Base-by-base conservation (phyloP, 208 protist species). In the Herpetomonas muscarum region DNA sequence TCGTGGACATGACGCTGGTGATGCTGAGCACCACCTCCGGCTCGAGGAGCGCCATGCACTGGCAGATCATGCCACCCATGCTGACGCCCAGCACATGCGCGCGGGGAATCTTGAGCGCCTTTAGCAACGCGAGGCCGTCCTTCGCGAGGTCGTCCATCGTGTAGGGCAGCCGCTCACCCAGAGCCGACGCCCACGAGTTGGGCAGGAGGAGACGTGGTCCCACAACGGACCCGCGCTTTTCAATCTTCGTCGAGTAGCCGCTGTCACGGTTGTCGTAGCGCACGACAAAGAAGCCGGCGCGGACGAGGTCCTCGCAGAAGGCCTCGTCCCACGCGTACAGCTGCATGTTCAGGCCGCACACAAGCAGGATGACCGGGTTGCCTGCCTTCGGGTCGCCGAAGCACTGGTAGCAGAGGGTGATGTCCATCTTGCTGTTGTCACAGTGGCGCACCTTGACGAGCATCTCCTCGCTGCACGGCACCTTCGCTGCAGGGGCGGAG, bases 251-350 rank as follows among this genome's bases (percentile, higher is more conserved):
- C 32, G 80, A 88, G 53, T 76, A 66, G 13, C 85, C 85, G 67
- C 79, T 86, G 54, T 92, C 85, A 12, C 85, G 69, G 57, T 92
- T 92, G 62, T 92, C 85, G 60, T 73, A 87, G 61, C 85, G 80
- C 1, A 92, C 55, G 3, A 92, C 85, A 37, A 68, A 87, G 52
- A 92, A 92, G 58, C 78, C 78, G 50, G 61, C 55, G 0, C 50
- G 62, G 30, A 85, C 85, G 3, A 92, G 58, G 15, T 67, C 52
- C 58, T 89, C 81, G 56, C 85, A 92, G 58, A 92, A 92, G 7
- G 41, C 30, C 60, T 92, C 85, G 56, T 92, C 85, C 72, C 79
- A 92, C 13, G 81, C 81, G 54, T 65, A 68, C 34, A 85, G 57
- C 55, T 92, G 85, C 81, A 88, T 89, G 65, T 92, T 92, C 17